Conservation (phyloP, 1,284 basidiomycete species). For the Calocybe gambosa region DNA sequence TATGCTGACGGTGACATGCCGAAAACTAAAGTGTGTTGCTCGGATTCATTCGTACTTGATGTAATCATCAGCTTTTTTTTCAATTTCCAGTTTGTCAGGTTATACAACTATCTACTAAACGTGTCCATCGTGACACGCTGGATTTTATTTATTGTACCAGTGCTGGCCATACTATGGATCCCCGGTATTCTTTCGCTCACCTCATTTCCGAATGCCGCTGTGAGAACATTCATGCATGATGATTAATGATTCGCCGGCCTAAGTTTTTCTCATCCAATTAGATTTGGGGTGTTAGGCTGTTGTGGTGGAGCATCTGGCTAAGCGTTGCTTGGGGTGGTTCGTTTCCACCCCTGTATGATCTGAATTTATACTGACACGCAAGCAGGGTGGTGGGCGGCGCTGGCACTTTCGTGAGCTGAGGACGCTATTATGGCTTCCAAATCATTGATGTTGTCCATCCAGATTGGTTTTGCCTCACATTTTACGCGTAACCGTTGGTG, state of each 20-base stretch:
- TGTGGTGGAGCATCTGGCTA: conserved; percentile 90
- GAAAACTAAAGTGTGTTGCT: conserved; percentile 38
- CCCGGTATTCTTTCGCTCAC: conserved; percentile 71
- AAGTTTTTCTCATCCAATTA: conserved; percentile 17
- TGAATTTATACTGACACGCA: conserved; percentile 7
- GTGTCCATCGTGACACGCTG: conserved; percentile 77
- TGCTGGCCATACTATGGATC: conserved; percentile 70
- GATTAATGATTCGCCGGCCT: background rate
- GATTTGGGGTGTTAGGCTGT: conserved; percentile 56
- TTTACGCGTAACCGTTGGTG: conserved; percentile 60
- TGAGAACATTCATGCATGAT: conserved; percentile 23
- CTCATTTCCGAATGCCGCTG: conserved; percentile 46
- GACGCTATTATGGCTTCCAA: background rate
- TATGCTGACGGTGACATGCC: conserved; percentile 64
- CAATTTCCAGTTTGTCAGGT: conserved; percentile 44
- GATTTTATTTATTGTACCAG: conserved; percentile 73
- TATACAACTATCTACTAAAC: conserved; percentile 75
- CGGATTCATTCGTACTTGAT: no score
- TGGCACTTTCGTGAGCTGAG: conserved; percentile 57
- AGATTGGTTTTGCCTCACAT: conserved; percentile 52
- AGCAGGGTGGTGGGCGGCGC: conserved; percentile 76
- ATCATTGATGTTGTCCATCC: conserved; percentile 20
- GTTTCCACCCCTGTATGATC: conserved; percentile 16
- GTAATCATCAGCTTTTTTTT: no score
- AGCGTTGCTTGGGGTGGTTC: conserved; percentile 68